Evolutionary conservation across 2,329 filamentous ascomycete species (phyloP), one percentile per base, ranked within the genome.

Genomic region (Diaporthe citri): DNA sequence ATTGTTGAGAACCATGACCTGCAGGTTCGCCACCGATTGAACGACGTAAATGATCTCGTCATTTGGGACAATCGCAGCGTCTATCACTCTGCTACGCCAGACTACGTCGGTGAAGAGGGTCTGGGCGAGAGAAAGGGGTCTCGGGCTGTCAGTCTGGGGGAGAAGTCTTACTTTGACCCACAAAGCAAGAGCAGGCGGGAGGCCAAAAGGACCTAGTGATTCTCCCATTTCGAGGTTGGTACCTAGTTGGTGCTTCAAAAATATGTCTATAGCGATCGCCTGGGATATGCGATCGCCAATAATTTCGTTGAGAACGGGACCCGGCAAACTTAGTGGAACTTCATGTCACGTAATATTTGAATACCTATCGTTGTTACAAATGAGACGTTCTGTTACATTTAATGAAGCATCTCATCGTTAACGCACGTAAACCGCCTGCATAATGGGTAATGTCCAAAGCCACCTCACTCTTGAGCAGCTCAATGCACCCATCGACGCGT

Each of bases 11-110:
- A 85, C 62, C 84, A 91, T 78, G 88, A 90, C 78, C 80, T 90
- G 57, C 89, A 91, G 80, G 87, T 90, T 2, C 82, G 88, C 4
- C 80, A 83, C 74, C 81, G 80, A 73, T 88, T 87, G 87, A 77
- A 84, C 75, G 81, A 84, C 59, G 80, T 80, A 10, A 86, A 88
- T 66, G 89, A 91, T 43, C 71, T 82, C 79, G 89, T 88, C 1
- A 90, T 91, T 76, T 91, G 89, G 89, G 89, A 91, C 76, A 90
- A 91, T 77, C 83, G 89, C 10, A 87, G 85, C n/a, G 87, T 87
- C 1, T 90, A 87, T 78, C 89, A 91, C 77, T 85, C 87, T 2
- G 89, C 88, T 0, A 91, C 88, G 0, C 85, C 85, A 17, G 89
- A 90, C 77, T 88, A 89, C 77, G 81, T 87, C 56, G 84, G 85